phyloP scores from a whole-genome alignment of 768 basidiomycete species.

The Phylloporus arenicola region DNA sequence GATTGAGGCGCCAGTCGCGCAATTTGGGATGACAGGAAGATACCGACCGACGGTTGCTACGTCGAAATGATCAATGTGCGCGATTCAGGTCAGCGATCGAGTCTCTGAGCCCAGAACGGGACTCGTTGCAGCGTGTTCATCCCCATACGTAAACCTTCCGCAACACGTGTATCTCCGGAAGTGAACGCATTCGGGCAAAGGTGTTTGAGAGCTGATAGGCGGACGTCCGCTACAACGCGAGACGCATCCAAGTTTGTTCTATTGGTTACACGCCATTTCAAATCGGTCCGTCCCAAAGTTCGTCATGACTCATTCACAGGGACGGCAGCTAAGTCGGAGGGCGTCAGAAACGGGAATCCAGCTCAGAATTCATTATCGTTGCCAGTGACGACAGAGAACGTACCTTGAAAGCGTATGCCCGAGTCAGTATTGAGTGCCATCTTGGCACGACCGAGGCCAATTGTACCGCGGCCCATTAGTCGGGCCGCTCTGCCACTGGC shows the following conservation, averaged over 20 bases:
- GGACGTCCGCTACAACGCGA: conserved; percentile 12
- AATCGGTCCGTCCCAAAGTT: conserved; percentile 9
- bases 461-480: conserved; percentile 6
- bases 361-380: conserved; percentile 21
- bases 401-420: conserved; percentile 10
- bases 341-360: conserved; percentile 17
- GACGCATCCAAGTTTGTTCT: conserved; percentile 13
- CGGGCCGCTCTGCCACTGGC: conserved; percentile 8
- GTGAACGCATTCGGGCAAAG: conserved; percentile 16
- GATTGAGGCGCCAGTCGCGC: conserved; percentile 12
- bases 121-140: conserved; percentile 20
- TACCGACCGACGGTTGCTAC: conserved; percentile 20
- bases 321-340: conserved; percentile 3
- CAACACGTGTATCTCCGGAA: conserved; percentile 25
- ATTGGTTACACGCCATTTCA: conserved; percentile 2
- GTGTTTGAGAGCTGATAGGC: conserved; percentile 9
- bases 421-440: conserved; percentile 3
- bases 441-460: conserved; percentile 1
- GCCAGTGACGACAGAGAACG: conserved; percentile 21
- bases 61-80: conserved; percentile 13
- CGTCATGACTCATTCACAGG: background rate
- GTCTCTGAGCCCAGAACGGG: conserved; percentile 22
- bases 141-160: conserved; percentile 20
- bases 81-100: conserved; percentile 26
- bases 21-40: conserved; percentile 5